Percentiles rank a stretch among this genome's conserved stretches.
phyloP scores from a whole-genome alignment of 2,329 filamentous ascomycete species.

The Scedosporium aurantiacum region DNA sequence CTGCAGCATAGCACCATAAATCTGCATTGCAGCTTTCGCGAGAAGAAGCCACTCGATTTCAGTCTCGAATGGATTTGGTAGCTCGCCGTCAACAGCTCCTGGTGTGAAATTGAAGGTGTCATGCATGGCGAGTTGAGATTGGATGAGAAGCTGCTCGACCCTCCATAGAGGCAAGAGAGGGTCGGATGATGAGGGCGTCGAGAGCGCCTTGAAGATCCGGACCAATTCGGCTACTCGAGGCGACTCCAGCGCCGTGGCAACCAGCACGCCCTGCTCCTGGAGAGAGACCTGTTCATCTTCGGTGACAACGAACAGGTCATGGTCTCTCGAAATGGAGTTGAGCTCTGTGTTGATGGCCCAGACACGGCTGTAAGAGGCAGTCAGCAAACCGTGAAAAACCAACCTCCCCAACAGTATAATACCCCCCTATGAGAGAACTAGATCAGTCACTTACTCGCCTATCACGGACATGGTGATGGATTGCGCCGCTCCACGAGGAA shows the following conservation, averaged over 20 bases:
- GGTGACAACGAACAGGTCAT: conserved; percentile 20
- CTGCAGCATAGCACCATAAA: conserved; percentile 70
- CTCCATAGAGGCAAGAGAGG: conserved; percentile 48
- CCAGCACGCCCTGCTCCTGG: conserved; percentile 27
- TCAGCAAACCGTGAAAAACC: background rate
- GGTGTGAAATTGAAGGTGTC: conserved; percentile 18
- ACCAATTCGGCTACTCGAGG: conserved; percentile 52
- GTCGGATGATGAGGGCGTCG: conserved; percentile 54
- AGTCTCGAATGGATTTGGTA: conserved; percentile 46
- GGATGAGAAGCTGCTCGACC: conserved; percentile 51
- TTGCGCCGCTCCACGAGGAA: background rate
- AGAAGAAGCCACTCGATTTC: conserved; percentile 86
- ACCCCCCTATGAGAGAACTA: background rate
- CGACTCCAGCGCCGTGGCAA: conserved; percentile 34
- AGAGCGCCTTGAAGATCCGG: conserved; percentile 58
- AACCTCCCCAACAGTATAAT: background rate
- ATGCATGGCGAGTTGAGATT: conserved; percentile 42
- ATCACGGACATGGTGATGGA: background rate
- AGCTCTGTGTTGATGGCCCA: conserved; percentile 51
- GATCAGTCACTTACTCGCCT: background rate
- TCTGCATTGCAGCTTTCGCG: conserved; percentile 85
- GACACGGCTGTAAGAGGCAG: conserved; percentile 36
- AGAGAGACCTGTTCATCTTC: conserved; percentile 22
- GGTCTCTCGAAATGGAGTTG: conserved; percentile 37
- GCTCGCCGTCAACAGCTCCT: conserved; percentile 13